These are phyloP conservation scores for Wickerhamomyces xylosicus DNA, from an alignment of 805 yeast species.

Conservation along the genomic window DNA sequence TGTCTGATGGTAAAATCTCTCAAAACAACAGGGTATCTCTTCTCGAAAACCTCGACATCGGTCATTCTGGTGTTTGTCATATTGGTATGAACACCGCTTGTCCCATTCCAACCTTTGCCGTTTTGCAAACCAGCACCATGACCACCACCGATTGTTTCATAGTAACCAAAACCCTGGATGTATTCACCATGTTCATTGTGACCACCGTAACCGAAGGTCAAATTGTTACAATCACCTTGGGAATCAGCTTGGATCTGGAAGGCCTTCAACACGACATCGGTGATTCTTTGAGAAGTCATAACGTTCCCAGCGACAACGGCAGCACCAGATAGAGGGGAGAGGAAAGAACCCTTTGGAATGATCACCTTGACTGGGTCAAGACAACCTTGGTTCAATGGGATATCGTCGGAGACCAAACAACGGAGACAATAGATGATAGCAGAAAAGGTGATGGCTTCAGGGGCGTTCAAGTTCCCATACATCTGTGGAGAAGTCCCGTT, in stretches of 20 bases:
- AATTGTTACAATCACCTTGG: constrained; percentile 91
- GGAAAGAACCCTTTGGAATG: constrained; percentile 50
- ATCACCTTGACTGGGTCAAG: constrained; percentile 63
- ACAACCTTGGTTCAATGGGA: constrained; percentile 93
- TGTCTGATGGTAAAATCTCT: constrained; percentile 60
- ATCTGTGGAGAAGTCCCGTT: constrained; percentile 80
- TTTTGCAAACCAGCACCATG: constrained; percentile 52
- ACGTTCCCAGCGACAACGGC: constrained; percentile 97
- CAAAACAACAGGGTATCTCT: constrained; percentile 75
- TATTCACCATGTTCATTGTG: constrained; percentile 35
- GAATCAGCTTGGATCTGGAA: constrained; percentile 89
- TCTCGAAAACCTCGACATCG: constrained; percentile 82
- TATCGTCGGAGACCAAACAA: constrained; percentile 74
- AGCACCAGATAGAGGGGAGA: constrained; percentile 73
- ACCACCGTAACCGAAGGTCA: constrained; percentile 83
- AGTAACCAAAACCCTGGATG: constrained; percentile 72
- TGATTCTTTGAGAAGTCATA: constrained; percentile 86
- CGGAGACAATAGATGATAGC: constrained; percentile 84
- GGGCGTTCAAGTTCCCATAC: constrained; percentile 88
- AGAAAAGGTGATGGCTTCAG: constrained; percentile 79
- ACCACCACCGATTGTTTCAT: constrained; percentile 94
- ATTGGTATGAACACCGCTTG: constrained; percentile 84
- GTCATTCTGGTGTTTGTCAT: constrained; percentile 93
- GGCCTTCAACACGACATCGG: constrained; percentile 81
- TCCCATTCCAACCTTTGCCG: constrained; percentile 77